Base-by-base conservation (phyloP, 768 basidiomycete species). In the Boletellus emodensis region DNA sequence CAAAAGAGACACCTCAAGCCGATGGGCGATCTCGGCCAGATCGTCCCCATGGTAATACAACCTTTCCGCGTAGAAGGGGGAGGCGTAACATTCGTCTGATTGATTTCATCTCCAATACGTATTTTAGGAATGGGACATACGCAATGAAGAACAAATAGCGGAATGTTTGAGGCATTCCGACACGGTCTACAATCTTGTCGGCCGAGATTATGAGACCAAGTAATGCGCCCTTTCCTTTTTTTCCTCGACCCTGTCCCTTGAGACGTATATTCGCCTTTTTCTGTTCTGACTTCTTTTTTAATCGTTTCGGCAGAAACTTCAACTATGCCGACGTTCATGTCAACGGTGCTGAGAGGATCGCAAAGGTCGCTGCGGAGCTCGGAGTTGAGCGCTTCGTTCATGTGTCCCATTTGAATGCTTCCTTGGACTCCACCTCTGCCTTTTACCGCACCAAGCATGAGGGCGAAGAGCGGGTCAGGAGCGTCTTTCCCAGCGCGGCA, bases 151-250 rank as follows among this genome's bases (percentile, higher is more conserved):
- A 44, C 92, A 94, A 64, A 96, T 94, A 59, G 90, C 83, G 35
- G 95, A 97, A 66, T 96, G 94, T 68, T 67, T 98, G 52, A 78
- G 90, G 57, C 93, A 96, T 70, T 97, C 95, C 17, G 92, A 98
- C 66, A 88, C 87, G 5, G 96, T 99, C 18, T 96, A 94, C 76
- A 98, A 97, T 72, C 85, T 97, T 50, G 86, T 90, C 44, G 94
- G 95, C 17, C 77, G 94, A 44, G 90, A 98, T 67, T 95, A 86
- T 66, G 89, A 91, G 73, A 99, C 96, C 53, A 95, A 95, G 95
- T 95, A 60, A 44, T 14, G 80, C 64, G 41, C 52, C 52, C 37
- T 42, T 30, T 11, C 30, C 11, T 30, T 30, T 30, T 30, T 30
- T 30, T 30, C 8, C 30, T 35, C n/a, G 51, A 45, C 34, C 51